These are phyloP conservation scores for Caryocar brasiliense DNA, from an alignment of 441 rosid genomes.

Conservation along the genomic window DNA sequence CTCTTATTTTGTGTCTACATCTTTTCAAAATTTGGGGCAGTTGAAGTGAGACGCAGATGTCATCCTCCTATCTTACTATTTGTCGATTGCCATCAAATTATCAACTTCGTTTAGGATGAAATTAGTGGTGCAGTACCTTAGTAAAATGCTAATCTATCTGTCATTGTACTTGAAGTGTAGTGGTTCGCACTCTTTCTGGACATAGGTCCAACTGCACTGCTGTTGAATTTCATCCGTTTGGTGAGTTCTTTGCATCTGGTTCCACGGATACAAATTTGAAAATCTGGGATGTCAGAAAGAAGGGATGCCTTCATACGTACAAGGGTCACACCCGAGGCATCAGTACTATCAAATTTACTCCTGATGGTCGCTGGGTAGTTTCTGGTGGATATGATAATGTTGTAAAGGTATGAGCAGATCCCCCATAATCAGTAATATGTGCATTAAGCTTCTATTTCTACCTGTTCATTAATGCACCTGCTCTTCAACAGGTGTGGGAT, in stretches of 20 bases:
- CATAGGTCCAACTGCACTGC: conserved; percentile 82
- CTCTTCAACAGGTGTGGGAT: conserved; percentile 74
- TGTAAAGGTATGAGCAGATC: conserved; percentile 57
- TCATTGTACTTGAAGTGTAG: conserved; percentile 82
- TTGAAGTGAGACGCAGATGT: background rate
- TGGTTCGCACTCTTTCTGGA: conserved; percentile 88
- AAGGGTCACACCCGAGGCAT: conserved; percentile 80
- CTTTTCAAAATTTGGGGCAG: background rate
- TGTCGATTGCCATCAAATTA: too few relatives aligned
- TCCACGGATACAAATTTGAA: conserved; percentile 71
- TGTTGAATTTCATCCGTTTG: conserved; percentile 92
- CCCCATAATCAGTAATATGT: background rate
- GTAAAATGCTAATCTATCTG: conserved; percentile 26
- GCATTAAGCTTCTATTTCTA: background rate
- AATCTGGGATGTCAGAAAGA: conserved; percentile 93
- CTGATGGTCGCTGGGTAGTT: conserved; percentile 99
- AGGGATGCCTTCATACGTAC: conserved; percentile 89
- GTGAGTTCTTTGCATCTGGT: conserved; percentile 91
- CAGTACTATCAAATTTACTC: conserved; percentile 66
- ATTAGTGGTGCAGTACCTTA: background rate
- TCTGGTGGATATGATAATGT: conserved; percentile 88
- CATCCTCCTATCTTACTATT: background rate
- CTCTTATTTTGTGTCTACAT: background rate
- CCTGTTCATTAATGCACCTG: background rate
- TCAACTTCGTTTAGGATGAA: too few relatives aligned